Percentiles rank a stretch among this genome's conserved stretches.
These are phyloP conservation scores for Clonostachys solani DNA, from an alignment of 2,329 filamentous ascomycete genomes.

Conservation along the genomic window DNA sequence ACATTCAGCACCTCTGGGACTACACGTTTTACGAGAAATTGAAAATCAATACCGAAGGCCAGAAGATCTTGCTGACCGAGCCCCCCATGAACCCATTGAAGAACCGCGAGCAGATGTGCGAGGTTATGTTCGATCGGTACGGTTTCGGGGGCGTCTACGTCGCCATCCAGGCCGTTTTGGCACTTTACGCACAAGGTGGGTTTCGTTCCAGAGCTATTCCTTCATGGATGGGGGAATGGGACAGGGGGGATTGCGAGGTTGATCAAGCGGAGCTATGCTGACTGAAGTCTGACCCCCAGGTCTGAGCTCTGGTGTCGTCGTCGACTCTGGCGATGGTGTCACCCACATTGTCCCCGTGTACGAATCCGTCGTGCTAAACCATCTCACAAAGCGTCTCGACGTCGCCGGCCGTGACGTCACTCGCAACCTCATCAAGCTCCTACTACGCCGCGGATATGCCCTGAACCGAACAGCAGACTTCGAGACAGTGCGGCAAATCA, in stretches of 20 bases:
- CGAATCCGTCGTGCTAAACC: constrained; percentile 95
- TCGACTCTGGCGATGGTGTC: constrained; percentile 96
- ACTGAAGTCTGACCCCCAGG: constrained; percentile 36
- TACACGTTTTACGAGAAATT: constrained; percentile 98
- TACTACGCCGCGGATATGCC: constrained; percentile 90
- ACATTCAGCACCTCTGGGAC: constrained; percentile 99
- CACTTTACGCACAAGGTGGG: constrained; percentile 90
- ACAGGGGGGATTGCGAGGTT: neutral
- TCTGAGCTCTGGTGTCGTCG: constrained; percentile 90
- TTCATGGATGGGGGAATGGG: neutral
- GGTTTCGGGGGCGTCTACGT: constrained; percentile 96
- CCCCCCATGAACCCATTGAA: constrained; percentile 96
- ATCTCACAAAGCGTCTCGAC: constrained; percentile 89
- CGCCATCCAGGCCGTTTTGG: constrained; percentile 93
- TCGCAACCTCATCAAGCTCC: constrained; percentile 93
- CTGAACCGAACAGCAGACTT: constrained; percentile 98
- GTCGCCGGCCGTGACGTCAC: constrained; percentile 97
- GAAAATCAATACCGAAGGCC: constrained; percentile 81
- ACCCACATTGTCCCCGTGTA: constrained; percentile 99
- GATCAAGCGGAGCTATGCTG: neutral
- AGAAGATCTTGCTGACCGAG: constrained; percentile 96
- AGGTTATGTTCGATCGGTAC: constrained; percentile 99
- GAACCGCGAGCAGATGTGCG: constrained; percentile 96
- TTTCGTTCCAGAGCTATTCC: constrained; percentile 1
- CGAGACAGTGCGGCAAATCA: constrained; percentile 97